Evolutionary conservation across 257 asterid genomes (phyloP).

Genomic region (Leonotis leonurus): DNA sequence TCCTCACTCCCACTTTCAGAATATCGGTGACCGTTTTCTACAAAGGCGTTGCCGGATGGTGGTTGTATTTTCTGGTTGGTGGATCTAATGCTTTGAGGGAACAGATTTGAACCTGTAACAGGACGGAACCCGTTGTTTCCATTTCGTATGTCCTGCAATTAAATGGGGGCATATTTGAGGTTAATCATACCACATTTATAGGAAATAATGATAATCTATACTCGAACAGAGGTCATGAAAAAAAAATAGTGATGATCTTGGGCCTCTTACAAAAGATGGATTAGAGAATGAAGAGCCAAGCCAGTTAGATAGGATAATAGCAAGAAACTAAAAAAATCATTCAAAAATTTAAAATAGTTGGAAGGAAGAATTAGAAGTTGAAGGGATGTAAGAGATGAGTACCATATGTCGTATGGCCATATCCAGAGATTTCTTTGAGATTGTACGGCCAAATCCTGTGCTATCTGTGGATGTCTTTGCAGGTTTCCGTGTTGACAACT

Average conservation of each 20-base stretch:
- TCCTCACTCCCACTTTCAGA: slow-evolving; percentile 58
- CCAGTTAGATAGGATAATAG: too few species aligned
- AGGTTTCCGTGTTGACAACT: slow-evolving; percentile 57
- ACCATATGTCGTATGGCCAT: slow-evolving; percentile 95
- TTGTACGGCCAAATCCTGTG: slow-evolving; percentile 81
- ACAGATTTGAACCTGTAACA: slow-evolving; percentile 67
- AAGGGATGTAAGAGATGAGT: slow-evolving; percentile 19
- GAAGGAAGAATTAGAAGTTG: background rate
- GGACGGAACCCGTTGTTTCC: slow-evolving; percentile 65
- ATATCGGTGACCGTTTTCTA: slow-evolving; percentile 52
- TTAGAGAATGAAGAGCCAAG: too few species aligned
- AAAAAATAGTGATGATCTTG: too few species aligned
- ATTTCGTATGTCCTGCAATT: slow-evolving; percentile 72
- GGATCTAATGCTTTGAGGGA: slow-evolving; percentile 94
- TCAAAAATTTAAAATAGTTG: background rate
- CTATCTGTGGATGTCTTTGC: slow-evolving; percentile 64
- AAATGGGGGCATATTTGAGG: slow-evolving; percentile 7
- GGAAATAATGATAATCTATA: too few species aligned
- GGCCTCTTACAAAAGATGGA: too few species aligned
- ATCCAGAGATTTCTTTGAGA: slow-evolving; percentile 88
- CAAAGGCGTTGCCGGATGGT: slow-evolving; percentile 30
- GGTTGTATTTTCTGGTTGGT: slow-evolving; percentile 48
- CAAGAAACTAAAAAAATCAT: too few species aligned
- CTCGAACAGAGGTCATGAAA: too few species aligned
- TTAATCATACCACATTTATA: too few species aligned